These are phyloP conservation scores for Papiliotrema laurentii DNA, from an alignment of 1,284 basidiomycete species.

Conservation along the genomic window DNA sequence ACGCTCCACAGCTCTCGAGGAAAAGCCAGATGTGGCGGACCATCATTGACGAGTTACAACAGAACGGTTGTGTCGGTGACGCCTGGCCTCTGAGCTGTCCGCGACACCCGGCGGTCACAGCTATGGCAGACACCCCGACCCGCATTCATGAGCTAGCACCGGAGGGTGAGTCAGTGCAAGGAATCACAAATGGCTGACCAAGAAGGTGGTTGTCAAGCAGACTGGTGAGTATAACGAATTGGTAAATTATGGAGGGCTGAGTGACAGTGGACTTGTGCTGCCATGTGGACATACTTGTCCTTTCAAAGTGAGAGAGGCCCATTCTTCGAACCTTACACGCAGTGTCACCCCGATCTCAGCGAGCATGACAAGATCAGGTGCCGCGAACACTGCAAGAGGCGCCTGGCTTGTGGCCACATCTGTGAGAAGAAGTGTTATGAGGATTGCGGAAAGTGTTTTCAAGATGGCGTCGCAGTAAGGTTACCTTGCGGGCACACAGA, in stretches of 20 bases:
- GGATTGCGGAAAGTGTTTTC: constrained; percentile 57
- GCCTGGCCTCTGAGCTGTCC: constrained; percentile 60
- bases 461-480: constrained; percentile 51
- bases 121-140: constrained; percentile 55
- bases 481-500: constrained; percentile 63
- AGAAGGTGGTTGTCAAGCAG: constrained; percentile 56
- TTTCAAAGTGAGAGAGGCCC: constrained; percentile 53
- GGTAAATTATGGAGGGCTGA: constrained; percentile 23
- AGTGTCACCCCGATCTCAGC: constrained; percentile 66
- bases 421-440: constrained; percentile 57
- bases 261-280: constrained; percentile 43
- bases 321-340: background rate
- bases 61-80: constrained; percentile 52
- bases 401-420: constrained; percentile 57
- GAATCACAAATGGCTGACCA: too few relatives aligned
- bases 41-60: constrained; percentile 57
- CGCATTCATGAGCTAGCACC: constrained; percentile 56
- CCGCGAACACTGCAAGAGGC: constrained; percentile 53
- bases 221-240: constrained; percentile 46
- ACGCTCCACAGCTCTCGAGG: constrained; percentile 46
- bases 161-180: constrained; percentile 49
- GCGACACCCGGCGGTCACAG: constrained; percentile 53
- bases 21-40: constrained; percentile 56
- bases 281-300: constrained; percentile 64
- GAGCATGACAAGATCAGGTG: constrained; percentile 56